Base-by-base conservation (phyloP, 1,139 yeast genomes). In the Geotrichum phurueaensis region DNA sequence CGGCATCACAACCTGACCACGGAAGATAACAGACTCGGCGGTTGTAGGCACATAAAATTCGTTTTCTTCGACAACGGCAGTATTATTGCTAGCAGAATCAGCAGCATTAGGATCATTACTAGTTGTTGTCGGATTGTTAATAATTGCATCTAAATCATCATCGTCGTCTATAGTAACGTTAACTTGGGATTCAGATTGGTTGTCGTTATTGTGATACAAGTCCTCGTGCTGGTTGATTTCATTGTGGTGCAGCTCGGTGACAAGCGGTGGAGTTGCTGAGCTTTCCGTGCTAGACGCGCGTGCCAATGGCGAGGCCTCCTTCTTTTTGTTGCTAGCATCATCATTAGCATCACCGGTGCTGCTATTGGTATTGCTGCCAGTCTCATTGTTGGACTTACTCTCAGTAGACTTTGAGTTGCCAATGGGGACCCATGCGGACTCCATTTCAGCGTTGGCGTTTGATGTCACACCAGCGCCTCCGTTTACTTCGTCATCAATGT, bases 401-500 rank as follows among this genome's bases (percentile, higher is more conserved):
- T 56, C 59, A 45, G 50, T 63, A 33, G 56, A 36, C 56, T 51
- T 48, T 18, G 45, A 39, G 48, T 45, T 61, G 48, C 15, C 58
- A 54, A 47, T n/a, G 56, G 65, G 53, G 58, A 25, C 53, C 60
- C 54, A 64, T 20, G 23, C 62, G 15, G 48, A 45, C 36, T 50
- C 29, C 51, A 36, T 27, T 15, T 51, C 45, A 6, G 25, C 52
- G 55, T 25, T 61, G 36, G 3, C 6, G 15, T 15, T 51, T 60
- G 61, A 48, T 64, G 57, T 54, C n/a, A 6, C 6, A 5, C 45
- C 45, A 15, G 45, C 45, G 4, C 45, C 45, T 39, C 45, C 45
- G n/a, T 78, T 81, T 58, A 79, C 81, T 51, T 78, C 80, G 15
- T 76, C 78, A 59, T 87, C 94, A n/a, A 87, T 79, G 50, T 87